A percentile compares a stretch with the other conserved stretches of the same genome.
Evolutionary conservation across 495 filamentous ascomycete species (phyloP).

Genomic region (Cenococcum geophilum): DNA sequence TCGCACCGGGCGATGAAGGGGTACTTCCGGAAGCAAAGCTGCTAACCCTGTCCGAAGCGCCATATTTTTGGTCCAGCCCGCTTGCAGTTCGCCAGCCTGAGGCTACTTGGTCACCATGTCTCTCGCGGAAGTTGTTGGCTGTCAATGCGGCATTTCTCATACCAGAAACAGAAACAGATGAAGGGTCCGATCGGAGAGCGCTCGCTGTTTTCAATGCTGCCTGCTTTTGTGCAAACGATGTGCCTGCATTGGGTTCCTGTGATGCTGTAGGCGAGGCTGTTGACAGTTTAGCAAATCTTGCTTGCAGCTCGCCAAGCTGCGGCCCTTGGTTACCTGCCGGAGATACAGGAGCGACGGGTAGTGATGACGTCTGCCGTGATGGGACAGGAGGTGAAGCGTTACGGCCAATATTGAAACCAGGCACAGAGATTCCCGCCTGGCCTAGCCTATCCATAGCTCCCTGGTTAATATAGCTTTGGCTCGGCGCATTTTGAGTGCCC

Average conservation of each 20-base stretch:
- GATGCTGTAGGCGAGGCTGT: conserved; percentile 28
- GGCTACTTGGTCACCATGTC: conserved; percentile 66
- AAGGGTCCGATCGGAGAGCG: conserved; percentile 50
- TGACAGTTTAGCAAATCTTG: conserved; percentile 56
- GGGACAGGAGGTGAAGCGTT: conserved; percentile 29
- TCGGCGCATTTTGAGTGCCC: conserved; percentile 30
- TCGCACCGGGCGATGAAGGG: conserved; percentile 10
- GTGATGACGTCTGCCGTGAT: conserved; percentile 19
- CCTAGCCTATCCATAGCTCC: conserved; percentile 61
- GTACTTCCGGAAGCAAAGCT: conserved; percentile 6
- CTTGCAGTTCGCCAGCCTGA: conserved; percentile 57
- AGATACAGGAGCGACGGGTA: conserved; percentile 17
- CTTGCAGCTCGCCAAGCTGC: conserved; percentile 61
- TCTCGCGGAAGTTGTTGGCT: conserved; percentile 63
- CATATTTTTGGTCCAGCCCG: conserved; percentile 51
- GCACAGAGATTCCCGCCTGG: conserved; percentile 74
- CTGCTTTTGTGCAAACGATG: conserved; percentile 58
- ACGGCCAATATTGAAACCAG: conserved; percentile 66
- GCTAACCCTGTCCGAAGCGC: conserved; percentile 34
- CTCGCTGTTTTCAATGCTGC: conserved; percentile 53
- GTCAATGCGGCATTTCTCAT: conserved; percentile 52
- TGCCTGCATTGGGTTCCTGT: conserved; percentile 43
- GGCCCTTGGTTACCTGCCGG: background rate
- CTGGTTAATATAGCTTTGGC: conserved; percentile 56
- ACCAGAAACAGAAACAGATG: conserved; percentile 53